Conservation (phyloP, 2,329 filamentous ascomycete genomes). For the Sphaceloma murrayae region DNA sequence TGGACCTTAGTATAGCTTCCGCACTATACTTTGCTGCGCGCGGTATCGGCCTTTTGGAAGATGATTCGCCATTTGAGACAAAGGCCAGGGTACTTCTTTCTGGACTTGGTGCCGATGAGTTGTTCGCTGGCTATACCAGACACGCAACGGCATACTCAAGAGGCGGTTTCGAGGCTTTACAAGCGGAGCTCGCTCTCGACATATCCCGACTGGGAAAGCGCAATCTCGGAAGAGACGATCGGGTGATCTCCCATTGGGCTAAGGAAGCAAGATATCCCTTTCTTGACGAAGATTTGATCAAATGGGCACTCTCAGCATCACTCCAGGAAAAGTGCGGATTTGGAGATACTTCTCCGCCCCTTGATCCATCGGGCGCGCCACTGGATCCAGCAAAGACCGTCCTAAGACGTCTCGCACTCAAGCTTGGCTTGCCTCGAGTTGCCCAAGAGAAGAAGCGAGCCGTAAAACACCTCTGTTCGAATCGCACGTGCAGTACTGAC, state of each 20-base stretch:
- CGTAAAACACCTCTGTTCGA: slow-evolving; percentile 35
- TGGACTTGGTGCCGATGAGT: slow-evolving; percentile 87
- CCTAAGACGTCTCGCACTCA: slow-evolving; percentile 64
- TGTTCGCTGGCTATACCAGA: slow-evolving; percentile 87
- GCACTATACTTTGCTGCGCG: slow-evolving; percentile 93
- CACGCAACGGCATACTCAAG: slow-evolving; percentile 68
- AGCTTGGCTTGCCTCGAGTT: slow-evolving; percentile 60
- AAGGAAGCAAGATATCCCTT: slow-evolving; percentile 85
- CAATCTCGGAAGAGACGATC: slow-evolving; percentile 91
- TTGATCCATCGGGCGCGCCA: slow-evolving; percentile 22
- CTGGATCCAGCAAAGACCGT: slow-evolving; percentile 75
- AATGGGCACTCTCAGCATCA: slow-evolving; percentile 63
- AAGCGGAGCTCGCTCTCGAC: slow-evolving; percentile 77
- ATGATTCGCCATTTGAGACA: slow-evolving; percentile 47
- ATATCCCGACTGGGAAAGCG: slow-evolving; percentile 77
- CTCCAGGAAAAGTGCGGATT: slow-evolving; percentile 88
- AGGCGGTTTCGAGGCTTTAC: slow-evolving; percentile 58
- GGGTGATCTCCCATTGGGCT: slow-evolving; percentile 80
- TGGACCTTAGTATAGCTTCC: slow-evolving; percentile 90
- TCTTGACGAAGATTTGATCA: slow-evolving; percentile 78
- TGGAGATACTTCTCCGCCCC: slow-evolving; percentile 25
- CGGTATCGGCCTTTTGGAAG: slow-evolving; percentile 45
- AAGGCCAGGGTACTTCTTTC: slow-evolving; percentile 77
- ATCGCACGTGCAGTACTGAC: slow-evolving; percentile 16
- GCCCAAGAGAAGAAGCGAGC: slow-evolving; percentile 89